phyloP scores from a whole-genome alignment of 768 basidiomycete genomes.

The Brasilioporus rufonigricans region DNA sequence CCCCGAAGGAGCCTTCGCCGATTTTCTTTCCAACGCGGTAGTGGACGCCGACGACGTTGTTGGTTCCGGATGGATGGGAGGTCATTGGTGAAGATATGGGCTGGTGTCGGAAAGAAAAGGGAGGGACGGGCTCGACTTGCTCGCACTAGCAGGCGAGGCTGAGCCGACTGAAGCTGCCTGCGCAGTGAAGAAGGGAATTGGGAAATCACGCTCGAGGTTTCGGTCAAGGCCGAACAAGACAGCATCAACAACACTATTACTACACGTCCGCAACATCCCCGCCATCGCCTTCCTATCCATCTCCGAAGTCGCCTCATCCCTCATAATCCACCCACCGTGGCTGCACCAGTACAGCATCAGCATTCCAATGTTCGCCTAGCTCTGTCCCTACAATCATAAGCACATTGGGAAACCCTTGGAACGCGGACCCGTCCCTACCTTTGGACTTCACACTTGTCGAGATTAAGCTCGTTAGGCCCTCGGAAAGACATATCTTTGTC shows the following conservation, averaged over 20 bases:
- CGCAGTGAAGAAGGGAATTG: conserved; percentile 31
- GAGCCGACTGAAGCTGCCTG: conserved; percentile 20
- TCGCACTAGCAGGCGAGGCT: conserved; percentile 24
- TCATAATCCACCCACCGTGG: too few species aligned
- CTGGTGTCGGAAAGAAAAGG: conserved; percentile 11
- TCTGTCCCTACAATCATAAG: background rate
- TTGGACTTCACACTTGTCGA: too few species aligned
- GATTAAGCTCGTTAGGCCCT: too few species aligned
- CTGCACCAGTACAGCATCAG: too few species aligned
- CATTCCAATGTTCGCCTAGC: too few species aligned
- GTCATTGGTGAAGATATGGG: conserved; percentile 43
- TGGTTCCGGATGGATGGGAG: conserved; percentile 54
- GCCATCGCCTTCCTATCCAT: background rate
- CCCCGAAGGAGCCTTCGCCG: conserved; percentile 97
- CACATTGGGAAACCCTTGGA: background rate
- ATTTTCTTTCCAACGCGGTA: conserved; percentile 99
- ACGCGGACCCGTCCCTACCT: too few species aligned
- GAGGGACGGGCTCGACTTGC: conserved; percentile 1
- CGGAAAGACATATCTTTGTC: too few species aligned
- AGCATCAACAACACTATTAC: background rate
- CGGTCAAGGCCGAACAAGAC: conserved; percentile 32
- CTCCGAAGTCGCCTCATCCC: background rate
- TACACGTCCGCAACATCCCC: conserved; percentile 18
- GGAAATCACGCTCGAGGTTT: conserved; percentile 28
- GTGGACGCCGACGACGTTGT: conserved; percentile 91